These are phyloP conservation scores for Sugiyamaella sp. DNA, from an alignment of 1,139 yeast genomes.

Conservation along the genomic window DNA sequence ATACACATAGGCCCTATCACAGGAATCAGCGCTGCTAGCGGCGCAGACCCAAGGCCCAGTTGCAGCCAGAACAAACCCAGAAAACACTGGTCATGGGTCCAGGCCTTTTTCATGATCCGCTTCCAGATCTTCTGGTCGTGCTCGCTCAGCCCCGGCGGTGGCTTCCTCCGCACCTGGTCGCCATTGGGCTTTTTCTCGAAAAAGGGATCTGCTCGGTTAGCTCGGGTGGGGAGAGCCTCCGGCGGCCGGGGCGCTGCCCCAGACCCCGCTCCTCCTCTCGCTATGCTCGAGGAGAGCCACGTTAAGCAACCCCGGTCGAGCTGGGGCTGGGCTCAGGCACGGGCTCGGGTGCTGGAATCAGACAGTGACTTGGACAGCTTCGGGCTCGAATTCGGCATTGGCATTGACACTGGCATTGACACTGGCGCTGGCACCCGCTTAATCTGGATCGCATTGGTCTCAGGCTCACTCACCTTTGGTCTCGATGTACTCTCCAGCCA, in stretches of 20 bases:
- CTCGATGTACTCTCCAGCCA: conserved; percentile 63
- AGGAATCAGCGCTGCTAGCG: conserved; percentile 62
- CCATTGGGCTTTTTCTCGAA: conserved; percentile 56
- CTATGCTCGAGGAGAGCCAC: not conserved
- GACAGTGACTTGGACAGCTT: not conserved
- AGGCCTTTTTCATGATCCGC: conserved; percentile 70
- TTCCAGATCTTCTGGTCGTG: conserved; percentile 73
- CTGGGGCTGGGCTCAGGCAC: no score
- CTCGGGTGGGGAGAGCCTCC: not conserved
- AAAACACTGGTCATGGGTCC: conserved; percentile 80
- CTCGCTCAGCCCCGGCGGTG: conserved; percentile 62
- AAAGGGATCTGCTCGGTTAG: conserved; percentile 60
- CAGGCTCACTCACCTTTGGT: conserved; percentile 45
- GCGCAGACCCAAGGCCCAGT: conserved; percentile 74
- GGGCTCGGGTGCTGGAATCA: no score
- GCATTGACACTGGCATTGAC: not conserved
- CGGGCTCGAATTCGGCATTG: no score
- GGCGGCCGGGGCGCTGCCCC: not conserved
- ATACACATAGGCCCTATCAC: conserved; percentile 78
- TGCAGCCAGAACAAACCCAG: conserved; percentile 77
- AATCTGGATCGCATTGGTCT: not conserved
- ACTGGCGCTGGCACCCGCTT: not conserved
- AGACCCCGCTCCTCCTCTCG: not conserved
- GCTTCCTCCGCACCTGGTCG: conserved; percentile 54
- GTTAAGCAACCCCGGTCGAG: no score